Conservation (phyloP, 768 basidiomycete species). For the Agaricus blazei region DNA sequence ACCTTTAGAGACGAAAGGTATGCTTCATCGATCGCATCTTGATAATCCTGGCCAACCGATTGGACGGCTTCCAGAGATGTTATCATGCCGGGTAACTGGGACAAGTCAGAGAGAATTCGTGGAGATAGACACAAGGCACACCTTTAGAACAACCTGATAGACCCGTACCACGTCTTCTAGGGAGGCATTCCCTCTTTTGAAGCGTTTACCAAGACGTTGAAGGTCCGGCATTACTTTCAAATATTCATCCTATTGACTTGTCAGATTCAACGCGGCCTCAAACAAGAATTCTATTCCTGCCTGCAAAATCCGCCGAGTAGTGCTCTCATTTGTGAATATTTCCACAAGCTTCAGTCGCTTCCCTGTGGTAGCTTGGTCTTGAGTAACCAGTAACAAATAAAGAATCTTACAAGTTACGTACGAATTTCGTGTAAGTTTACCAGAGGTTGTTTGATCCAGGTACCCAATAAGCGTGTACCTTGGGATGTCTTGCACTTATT, state of each 20-base stretch:
- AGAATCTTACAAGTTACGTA: slow-evolving; percentile 29
- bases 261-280: not conserved
- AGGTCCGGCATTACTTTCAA: slow-evolving; percentile 93
- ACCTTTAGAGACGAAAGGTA: slow-evolving; percentile 66
- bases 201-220: slow-evolving; percentile 85
- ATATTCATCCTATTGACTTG: slow-evolving; percentile 62
- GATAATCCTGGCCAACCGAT: slow-evolving; percentile 39
- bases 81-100: slow-evolving; percentile 71
- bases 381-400: not conserved
- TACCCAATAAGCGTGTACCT: slow-evolving; percentile 79
- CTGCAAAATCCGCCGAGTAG: slow-evolving; percentile 67
- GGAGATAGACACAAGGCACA: slow-evolving; percentile 21
- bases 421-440: slow-evolving; percentile 92
- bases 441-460: slow-evolving; percentile 95
- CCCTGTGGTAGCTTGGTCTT: slow-evolving; percentile 34
- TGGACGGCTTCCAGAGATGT: slow-evolving; percentile 50
- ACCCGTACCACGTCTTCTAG: slow-evolving; percentile 95
- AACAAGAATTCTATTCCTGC: slow-evolving; percentile 30
- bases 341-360: slow-evolving; percentile 88
- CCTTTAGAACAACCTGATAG: slow-evolving; percentile 89
- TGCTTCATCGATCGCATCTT: slow-evolving; percentile 54
- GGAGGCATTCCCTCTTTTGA: slow-evolving; percentile 77
- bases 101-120: not conserved
- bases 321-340: slow-evolving; percentile 74
- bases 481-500: slow-evolving; percentile 98